These are phyloP conservation scores for Elongisporangium prolatum DNA, from an alignment of 352 stramenopile species.

Conservation along the genomic window DNA sequence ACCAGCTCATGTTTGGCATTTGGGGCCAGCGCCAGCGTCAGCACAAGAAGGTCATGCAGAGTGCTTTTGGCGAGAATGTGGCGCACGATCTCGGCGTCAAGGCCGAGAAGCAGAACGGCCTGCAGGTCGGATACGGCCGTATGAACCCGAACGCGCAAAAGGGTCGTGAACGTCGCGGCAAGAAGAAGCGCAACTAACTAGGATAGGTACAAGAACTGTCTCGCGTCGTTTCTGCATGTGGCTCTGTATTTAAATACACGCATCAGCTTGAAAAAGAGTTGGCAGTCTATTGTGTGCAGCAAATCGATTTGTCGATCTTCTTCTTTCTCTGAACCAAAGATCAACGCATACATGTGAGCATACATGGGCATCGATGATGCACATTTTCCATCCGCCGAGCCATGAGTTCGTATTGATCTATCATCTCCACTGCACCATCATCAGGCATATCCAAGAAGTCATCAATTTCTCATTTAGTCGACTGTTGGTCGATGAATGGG, in stretches of 20 bases:
- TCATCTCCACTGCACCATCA: no score
- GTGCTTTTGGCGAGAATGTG: conserved; percentile 95
- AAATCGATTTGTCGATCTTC: no score
- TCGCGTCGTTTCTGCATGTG: neutral
- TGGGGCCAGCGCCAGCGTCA: conserved; percentile 95
- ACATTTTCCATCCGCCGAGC: no score
- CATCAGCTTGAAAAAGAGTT: neutral
- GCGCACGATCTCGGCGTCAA: conserved; percentile 92
- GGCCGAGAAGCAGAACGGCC: conserved; percentile 84
- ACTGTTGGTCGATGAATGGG: no score
- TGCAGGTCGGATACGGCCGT: conserved; percentile 92
- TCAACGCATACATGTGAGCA: no score
- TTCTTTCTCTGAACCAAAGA: no score
- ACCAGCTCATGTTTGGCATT: conserved; percentile 95
- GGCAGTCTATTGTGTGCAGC: neutral
- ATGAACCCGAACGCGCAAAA: conserved; percentile 97
- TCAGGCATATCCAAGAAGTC: no score
- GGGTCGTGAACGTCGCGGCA: conserved; percentile 94
- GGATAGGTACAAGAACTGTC: neutral
- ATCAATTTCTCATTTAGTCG: no score
- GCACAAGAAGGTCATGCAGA: conserved; percentile 87
- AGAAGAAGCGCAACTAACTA: conserved; percentile 92
- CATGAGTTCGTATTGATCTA: no score
- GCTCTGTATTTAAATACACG: neutral
- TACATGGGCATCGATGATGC: no score